These are phyloP conservation scores for Chamaecyparis obtusa DNA, from an alignment of 75 land plant species.

Conservation along the genomic window DNA sequence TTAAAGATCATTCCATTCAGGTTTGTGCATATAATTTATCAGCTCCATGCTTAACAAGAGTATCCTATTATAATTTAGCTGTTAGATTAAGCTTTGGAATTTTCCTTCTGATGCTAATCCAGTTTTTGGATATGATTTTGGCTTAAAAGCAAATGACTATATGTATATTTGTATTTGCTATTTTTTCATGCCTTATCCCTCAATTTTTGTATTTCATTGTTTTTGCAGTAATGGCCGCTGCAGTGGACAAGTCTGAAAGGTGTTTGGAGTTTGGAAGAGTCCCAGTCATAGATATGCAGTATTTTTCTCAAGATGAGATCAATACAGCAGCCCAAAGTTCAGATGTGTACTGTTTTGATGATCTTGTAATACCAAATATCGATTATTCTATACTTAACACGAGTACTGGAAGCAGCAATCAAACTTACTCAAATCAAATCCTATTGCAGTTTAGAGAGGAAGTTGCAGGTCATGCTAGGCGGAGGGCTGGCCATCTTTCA, in stretches of 20 bases:
- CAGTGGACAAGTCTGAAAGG: slow-evolving; percentile 1
- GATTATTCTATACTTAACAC: slow-evolving; percentile 66
- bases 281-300: slow-evolving; percentile 32
- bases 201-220: neutral
- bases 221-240: slow-evolving; percentile 4
- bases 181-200: neutral
- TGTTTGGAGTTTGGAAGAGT: slow-evolving; percentile 9
- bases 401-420: slow-evolving; percentile 67
- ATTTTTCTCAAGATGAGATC: slow-evolving; percentile 38
- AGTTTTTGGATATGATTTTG: neutral
- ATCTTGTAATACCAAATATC: slow-evolving; percentile 46
- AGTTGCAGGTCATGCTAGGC: neutral
- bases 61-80: neutral
- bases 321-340: slow-evolving; percentile 10
- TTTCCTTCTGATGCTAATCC: neutral
- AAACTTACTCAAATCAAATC: slow-evolving; percentile 66
- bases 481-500: slow-evolving; percentile 10
- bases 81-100: neutral
- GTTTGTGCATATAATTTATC: neutral
- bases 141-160: neutral
- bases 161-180: neutral
- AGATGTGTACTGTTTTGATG: slow-evolving; percentile 17
- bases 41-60: neutral
- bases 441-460: slow-evolving; percentile 30
- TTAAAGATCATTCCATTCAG: too few species aligned